Percentiles rank a stretch among this genome's conserved stretches.
Evolutionary conservation across 169 alveolate genomes (phyloP).

Genomic region (Plasmodium reichenowi): DNA sequence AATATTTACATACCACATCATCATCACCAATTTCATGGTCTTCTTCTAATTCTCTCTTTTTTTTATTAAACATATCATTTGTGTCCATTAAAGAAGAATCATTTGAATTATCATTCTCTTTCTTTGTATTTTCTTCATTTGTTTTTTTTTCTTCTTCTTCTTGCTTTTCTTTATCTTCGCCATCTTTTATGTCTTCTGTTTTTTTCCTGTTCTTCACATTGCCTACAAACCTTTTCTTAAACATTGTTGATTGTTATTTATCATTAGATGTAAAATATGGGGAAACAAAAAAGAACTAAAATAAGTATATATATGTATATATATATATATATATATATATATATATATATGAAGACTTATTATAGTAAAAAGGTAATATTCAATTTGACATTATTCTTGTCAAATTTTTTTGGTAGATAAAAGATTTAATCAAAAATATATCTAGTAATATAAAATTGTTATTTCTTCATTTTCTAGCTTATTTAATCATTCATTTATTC

Average conservation of each 20-base stretch:
- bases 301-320: conserved; percentile 3
- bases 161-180: conserved; percentile 40
- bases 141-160: conserved; percentile 29
- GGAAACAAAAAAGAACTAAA: too few relatives aligned
- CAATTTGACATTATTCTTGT: too few relatives aligned
- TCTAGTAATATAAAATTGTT: too few relatives aligned
- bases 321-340: neutral
- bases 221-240: conserved; percentile 47
- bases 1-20: conserved; percentile 64
- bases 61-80: conserved; percentile 15
- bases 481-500: too few relatives aligned
- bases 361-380: neutral
- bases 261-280: neutral
- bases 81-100: neutral
- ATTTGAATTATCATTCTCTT: conserved; percentile 19
- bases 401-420: too few relatives aligned
- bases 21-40: conserved; percentile 36
- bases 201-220: conserved; percentile 62
- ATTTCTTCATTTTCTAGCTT: too few relatives aligned
- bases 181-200: conserved; percentile 56
- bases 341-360: neutral
- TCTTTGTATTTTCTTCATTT: conserved; percentile 22
- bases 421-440: too few relatives aligned
- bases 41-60: conserved; percentile 10
- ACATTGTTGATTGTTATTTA: conserved; percentile 29